Conservation (phyloP, 129 eudicot genomes). For the Flaveria brownii region DNA sequence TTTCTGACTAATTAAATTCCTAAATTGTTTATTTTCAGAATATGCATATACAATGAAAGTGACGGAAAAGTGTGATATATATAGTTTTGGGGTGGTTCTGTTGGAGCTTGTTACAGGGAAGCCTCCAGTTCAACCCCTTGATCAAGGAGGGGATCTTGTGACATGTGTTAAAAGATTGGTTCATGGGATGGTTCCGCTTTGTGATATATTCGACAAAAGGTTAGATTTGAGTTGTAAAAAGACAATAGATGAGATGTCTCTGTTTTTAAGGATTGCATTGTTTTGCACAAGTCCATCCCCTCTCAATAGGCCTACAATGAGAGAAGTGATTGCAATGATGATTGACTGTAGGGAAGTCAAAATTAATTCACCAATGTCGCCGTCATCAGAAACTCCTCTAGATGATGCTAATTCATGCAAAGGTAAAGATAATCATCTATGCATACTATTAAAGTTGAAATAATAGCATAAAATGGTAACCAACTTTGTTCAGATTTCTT, state of each 20-base stretch:
- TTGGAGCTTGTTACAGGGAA: conserved; percentile 81
- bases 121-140: conserved; percentile 86
- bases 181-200: conserved; percentile 31
- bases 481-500: too few species aligned
- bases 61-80: conserved; percentile 87
- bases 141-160: conserved; percentile 87
- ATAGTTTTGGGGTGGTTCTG: conserved; percentile 88
- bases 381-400: conserved; percentile 77
- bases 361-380: conserved; percentile 47
- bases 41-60: conserved; percentile 97
- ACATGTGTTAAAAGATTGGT: conserved; percentile 69
- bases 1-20: conserved; percentile 8
- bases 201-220: conserved; percentile 57
- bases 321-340: conserved; percentile 82
- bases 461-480: not conserved
- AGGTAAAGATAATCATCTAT: conserved; percentile 36
- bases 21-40: conserved; percentile 49
- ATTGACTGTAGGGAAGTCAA: conserved; percentile 57
- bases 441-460: not conserved
- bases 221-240: conserved; percentile 62
- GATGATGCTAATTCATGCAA: conserved; percentile 46
- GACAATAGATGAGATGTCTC: conserved; percentile 62
- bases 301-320: conserved; percentile 77
- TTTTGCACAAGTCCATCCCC: conserved; percentile 86
- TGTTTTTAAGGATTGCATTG: conserved; percentile 75